Conservation (phyloP, 768 basidiomycete species). For the Lactarius pseudohatsudake region DNA sequence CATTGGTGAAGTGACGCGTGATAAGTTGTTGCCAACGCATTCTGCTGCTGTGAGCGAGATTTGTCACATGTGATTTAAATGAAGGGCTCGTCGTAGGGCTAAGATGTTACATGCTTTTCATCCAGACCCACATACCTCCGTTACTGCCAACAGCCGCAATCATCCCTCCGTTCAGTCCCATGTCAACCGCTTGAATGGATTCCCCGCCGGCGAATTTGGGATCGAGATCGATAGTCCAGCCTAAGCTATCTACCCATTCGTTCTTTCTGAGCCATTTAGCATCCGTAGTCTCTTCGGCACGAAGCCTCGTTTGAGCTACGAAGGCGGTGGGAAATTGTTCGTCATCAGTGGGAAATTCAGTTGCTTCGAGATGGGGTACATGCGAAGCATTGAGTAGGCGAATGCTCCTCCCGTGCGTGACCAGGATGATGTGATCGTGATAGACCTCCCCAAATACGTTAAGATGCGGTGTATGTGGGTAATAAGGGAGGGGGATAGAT, state of each 20-base stretch:
- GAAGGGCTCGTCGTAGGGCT: not conserved
- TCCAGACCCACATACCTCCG: constrained; percentile 26
- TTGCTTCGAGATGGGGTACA: constrained; percentile 11
- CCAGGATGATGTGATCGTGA: constrained; percentile 55
- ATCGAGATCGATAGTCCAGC: constrained; percentile 18
- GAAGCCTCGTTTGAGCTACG: constrained; percentile 1
- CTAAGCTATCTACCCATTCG: constrained; percentile 12
- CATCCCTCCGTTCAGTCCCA: constrained; percentile 20
- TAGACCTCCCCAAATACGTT: constrained; percentile 40
- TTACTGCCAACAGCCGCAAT: constrained; percentile 22
- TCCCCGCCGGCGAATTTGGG: constrained; percentile 7
- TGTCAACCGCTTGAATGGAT: constrained; percentile 20
- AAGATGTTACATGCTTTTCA: constrained; percentile 7
- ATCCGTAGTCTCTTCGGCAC: constrained; percentile 11
- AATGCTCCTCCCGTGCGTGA: constrained; percentile 28
- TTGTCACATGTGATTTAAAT: not conserved
- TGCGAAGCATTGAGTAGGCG: constrained; percentile 19
- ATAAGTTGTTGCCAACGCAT: no score
- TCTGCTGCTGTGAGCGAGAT: no score
- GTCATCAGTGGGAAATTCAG: constrained; percentile 9
- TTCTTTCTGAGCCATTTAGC: constrained; percentile 6
- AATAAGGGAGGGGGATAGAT: constrained; percentile 44
- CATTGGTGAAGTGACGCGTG: no score
- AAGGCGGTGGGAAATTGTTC: constrained; percentile 6
- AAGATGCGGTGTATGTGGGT: constrained; percentile 39